These are phyloP conservation scores for Bjerkandera adusta DNA, from an alignment of 1,284 basidiomycete species.

Conservation along the genomic window DNA sequence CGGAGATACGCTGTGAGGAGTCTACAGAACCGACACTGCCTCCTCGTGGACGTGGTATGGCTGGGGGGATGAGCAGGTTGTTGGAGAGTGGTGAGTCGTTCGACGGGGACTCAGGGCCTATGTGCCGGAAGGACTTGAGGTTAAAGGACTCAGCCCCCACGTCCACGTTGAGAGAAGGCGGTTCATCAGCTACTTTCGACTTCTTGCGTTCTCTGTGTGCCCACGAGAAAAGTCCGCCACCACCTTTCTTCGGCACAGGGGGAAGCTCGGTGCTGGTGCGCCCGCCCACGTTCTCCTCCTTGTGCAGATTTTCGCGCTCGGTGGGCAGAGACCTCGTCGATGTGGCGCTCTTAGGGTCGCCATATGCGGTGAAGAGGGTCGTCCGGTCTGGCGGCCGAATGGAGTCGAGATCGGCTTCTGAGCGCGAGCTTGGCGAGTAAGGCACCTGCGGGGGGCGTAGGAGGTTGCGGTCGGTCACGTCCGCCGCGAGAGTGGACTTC, in stretches of 20 bases:
- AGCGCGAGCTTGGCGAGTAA: slow-evolving; percentile 31
- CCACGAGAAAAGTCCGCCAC: slow-evolving; percentile 35
- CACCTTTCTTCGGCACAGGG: slow-evolving; percentile 30
- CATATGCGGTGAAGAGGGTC: slow-evolving; percentile 15
- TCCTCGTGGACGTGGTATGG: slow-evolving; percentile 48
- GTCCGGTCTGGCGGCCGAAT: slow-evolving; percentile 40
- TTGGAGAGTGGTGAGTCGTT: slow-evolving; percentile 22
- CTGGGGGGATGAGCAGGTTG: slow-evolving; percentile 26
- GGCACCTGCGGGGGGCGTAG: slow-evolving; percentile 22
- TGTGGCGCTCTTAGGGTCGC: slow-evolving; percentile 32
- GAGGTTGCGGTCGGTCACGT: slow-evolving; percentile 20
- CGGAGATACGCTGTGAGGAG: slow-evolving; percentile 67
- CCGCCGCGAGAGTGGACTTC: slow-evolving; percentile 22
- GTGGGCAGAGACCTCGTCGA: slow-evolving; percentile 63
- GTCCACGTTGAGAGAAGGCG: slow-evolving; percentile 18
- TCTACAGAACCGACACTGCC: slow-evolving; percentile 61
- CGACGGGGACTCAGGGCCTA: slow-evolving; percentile 36
- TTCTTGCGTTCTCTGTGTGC: slow-evolving; percentile 40
- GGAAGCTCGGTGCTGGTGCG: slow-evolving; percentile 21
- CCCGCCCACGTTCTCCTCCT: slow-evolving; percentile 13
- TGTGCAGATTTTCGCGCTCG: slow-evolving; percentile 21
- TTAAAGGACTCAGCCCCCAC: slow-evolving; percentile 39
- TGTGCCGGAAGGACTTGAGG: slow-evolving; percentile 69
- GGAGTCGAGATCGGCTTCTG: slow-evolving; percentile 35
- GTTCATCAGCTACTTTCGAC: slow-evolving; percentile 33